phyloP scores from a whole-genome alignment of 139 green algal genomes.

The Chlamydomonas sphaeroides region DNA sequence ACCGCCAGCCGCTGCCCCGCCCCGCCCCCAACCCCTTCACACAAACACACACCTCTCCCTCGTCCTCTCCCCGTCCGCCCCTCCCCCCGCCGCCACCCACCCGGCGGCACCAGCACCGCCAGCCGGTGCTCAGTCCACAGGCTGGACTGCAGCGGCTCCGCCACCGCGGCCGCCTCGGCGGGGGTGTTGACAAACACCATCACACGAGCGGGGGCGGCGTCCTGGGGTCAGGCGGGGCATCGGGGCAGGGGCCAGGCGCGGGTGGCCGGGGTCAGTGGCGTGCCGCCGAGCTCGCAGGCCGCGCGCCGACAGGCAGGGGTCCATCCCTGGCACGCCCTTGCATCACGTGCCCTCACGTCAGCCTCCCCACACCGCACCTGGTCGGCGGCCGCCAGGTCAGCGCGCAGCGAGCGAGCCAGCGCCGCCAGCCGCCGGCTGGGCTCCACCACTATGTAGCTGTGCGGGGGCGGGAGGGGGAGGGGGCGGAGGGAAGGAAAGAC shows the following conservation, averaged over 20 bases:
- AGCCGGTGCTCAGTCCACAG: constrained; percentile 86
- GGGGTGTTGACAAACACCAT: constrained; percentile 63
- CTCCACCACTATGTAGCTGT: constrained; percentile 62
- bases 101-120: constrained; percentile 79
- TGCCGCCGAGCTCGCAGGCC: too few relatives aligned
- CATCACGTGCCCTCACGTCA: too few relatives aligned
- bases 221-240: too few relatives aligned
- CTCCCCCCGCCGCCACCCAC: constrained; percentile 10
- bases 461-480: not conserved
- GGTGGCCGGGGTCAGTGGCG: not conserved
- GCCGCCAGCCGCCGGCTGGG: constrained; percentile 55
- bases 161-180: constrained; percentile 57
- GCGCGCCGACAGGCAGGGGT: too few relatives aligned
- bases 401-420: constrained; percentile 66
- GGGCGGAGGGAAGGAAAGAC: too few relatives aligned
- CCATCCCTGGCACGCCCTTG: too few relatives aligned
- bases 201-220: constrained; percentile 64
- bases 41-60: too few relatives aligned
- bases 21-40: too few relatives aligned
- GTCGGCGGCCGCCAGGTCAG: constrained; percentile 59
- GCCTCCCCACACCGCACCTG: too few relatives aligned
- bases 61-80: not conserved
- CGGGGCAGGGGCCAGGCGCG: too few relatives aligned
- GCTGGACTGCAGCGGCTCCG: constrained; percentile 71
- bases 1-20: too few relatives aligned